Conservation (phyloP, 116 monocot species). For the Zostera marina region DNA sequence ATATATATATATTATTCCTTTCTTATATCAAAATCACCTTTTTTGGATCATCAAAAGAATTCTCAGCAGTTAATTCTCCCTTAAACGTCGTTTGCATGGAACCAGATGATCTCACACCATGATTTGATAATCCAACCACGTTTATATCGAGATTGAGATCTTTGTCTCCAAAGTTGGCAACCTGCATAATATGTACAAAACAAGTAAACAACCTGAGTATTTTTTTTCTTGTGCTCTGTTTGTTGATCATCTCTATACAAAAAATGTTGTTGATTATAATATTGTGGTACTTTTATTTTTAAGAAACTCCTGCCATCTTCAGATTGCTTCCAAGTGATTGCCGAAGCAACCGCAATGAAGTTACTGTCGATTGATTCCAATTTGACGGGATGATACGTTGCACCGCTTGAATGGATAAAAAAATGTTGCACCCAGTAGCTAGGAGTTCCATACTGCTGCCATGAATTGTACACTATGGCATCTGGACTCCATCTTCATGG, state of each 20-base stretch:
- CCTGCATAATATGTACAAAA: constrained; percentile 20
- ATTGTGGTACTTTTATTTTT: constrained; percentile 54
- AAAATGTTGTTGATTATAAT: too few relatives aligned
- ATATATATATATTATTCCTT: too few relatives aligned
- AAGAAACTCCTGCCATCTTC: constrained; percentile 32
- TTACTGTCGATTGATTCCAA: constrained; percentile 22
- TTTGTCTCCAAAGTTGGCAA: constrained; percentile 68
- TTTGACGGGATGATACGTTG: constrained; percentile 31
- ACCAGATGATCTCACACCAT: constrained; percentile 19
- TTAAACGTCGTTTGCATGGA: constrained; percentile 45
- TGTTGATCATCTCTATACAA: too few relatives aligned
- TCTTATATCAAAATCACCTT: constrained; percentile 29
- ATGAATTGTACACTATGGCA: constrained; percentile 82
- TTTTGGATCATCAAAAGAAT: constrained; percentile 48
- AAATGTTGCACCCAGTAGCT: constrained; percentile 94
- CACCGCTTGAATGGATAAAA: constrained; percentile 72
- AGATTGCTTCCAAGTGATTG: constrained; percentile 42
- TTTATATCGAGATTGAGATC: constrained; percentile 37
- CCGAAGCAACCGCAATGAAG: constrained; percentile 43
- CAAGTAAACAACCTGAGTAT: too few relatives aligned
- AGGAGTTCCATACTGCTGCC: constrained; percentile 79
- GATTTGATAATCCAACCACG: constrained; percentile 35
- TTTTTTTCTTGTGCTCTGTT: too few relatives aligned
- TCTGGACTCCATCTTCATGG: constrained; percentile 67
- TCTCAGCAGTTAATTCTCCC: constrained; percentile 62